phyloP scores from a whole-genome alignment of 352 stramenopile species.

The Pythium brachiatum region DNA sequence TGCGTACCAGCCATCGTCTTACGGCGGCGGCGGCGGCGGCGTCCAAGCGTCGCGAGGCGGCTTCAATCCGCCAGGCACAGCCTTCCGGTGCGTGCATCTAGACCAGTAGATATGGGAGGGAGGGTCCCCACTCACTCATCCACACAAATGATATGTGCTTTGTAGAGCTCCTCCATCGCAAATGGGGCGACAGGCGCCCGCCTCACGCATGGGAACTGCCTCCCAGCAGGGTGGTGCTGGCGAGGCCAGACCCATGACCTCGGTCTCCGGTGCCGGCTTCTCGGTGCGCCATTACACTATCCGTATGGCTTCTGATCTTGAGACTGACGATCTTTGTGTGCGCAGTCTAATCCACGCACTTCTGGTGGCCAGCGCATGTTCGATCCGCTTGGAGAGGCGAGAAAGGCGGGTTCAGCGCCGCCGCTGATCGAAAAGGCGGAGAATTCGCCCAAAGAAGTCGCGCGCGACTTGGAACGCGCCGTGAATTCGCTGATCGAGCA shows the following conservation, averaged over 20 bases:
- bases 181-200: constrained; percentile 66
- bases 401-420: constrained; percentile 73
- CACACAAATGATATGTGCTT: background rate
- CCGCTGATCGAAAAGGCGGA: constrained; percentile 89
- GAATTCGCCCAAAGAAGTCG: constrained; percentile 91
- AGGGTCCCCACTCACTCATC: background rate
- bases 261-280: constrained; percentile 90
- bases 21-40: constrained; percentile 37
- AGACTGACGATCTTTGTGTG: constrained; percentile 4
- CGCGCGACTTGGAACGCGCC: constrained; percentile 87
- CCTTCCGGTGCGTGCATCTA: constrained; percentile 47
- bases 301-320: no score
- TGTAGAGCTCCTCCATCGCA: constrained; percentile 62
- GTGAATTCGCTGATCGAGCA: constrained; percentile 93
- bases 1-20: constrained; percentile 57
- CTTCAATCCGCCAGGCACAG: constrained; percentile 67
- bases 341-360: constrained; percentile 77
- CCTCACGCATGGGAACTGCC: constrained; percentile 62
- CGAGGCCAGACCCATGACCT: constrained; percentile 92
- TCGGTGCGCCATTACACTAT: constrained; percentile 45
- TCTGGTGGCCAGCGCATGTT: constrained; percentile 74
- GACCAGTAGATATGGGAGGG: no score
- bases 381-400: constrained; percentile 88
- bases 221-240: constrained; percentile 37
- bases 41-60: constrained; percentile 49